A percentile compares a stretch with the other conserved stretches of the same genome.
Conservation (phyloP, 1,284 basidiomycete genomes). For the Porodaedalea pini region DNA sequence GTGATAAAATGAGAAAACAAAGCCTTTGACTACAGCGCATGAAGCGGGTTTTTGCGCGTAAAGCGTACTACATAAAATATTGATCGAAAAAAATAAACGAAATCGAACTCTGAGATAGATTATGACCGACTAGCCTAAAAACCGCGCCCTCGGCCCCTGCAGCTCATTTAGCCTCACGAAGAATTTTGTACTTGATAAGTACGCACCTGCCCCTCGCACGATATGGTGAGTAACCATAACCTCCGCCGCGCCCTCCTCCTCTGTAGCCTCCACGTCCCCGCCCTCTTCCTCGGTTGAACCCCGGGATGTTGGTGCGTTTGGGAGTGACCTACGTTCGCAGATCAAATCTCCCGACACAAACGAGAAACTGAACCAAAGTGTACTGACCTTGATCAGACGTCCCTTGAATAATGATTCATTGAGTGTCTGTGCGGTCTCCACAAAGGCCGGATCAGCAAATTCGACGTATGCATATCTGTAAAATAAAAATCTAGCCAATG, state of each 20-base stretch:
- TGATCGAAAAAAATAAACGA: background rate
- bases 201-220: slow-evolving; percentile 75
- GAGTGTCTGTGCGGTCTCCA: slow-evolving; percentile 91
- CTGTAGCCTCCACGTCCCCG: slow-evolving; percentile 67
- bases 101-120: background rate
- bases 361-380: too few species aligned
- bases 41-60: background rate
- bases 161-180: background rate
- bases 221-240: slow-evolving; percentile 70
- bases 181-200: background rate
- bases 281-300: slow-evolving; percentile 81
- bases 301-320: slow-evolving; percentile 92
- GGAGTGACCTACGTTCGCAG: slow-evolving; percentile 70
- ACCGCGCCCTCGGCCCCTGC: slow-evolving; percentile 28
- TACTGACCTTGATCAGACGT: slow-evolving; percentile 81
- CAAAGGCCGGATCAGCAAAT: slow-evolving; percentile 91
- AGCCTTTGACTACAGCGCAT: background rate
- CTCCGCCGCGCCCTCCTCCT: slow-evolving; percentile 47
- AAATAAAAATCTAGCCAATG: background rate
- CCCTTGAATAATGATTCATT: slow-evolving; percentile 95
- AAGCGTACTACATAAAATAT: slow-evolving; percentile 10
- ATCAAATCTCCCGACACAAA: background rate
- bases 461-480: slow-evolving; percentile 96
- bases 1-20: too few species aligned
- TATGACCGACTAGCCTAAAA: slow-evolving; percentile 14